Base-by-base conservation (phyloP, 1,284 basidiomycete genomes). In the Mycena sp. region DNA sequence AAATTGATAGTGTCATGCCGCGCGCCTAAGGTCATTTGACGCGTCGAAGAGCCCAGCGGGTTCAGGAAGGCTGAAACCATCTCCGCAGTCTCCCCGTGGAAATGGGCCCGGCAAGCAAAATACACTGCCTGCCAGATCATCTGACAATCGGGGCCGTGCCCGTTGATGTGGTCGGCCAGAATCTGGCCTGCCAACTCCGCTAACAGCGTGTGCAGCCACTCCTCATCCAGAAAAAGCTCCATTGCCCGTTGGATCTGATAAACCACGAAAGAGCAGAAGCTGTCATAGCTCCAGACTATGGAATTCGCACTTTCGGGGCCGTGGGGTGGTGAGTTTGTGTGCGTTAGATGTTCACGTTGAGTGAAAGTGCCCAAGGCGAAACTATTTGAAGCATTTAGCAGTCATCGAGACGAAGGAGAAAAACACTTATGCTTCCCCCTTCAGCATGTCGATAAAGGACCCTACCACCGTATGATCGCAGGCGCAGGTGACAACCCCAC, bases 31-130 rank as follows among this genome's bases (percentile, higher is more conserved):
- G n/a, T n/a, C n/a, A n/a, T n/a, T n/a, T n/a, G n/a, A n/a, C n/a
- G n/a, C n/a, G n/a, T n/a, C n/a, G n/a, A n/a, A n/a, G n/a, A n/a
- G n/a, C n/a, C n/a, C n/a, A n/a, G n/a, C n/a, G n/a, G n/a, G n/a
- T n/a, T n/a, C n/a, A n/a, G n/a, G n/a, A n/a, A n/a, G n/a, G n/a
- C n/a, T n/a, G n/a, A n/a, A n/a, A n/a, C n/a, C n/a, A n/a, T n/a
- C n/a, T n/a, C n/a, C n/a, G n/a, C n/a, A n/a, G n/a, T n/a, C n/a
- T 30, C 51, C 54, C 64, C 4, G 58, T 65, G 58, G 29, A 65
- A 61, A 41, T 65, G 63, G 1, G 46, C 46, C 19, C 51, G 19
- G 37, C 58, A 61, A 14, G 38, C 40, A 21, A 57, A 56, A 28
- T 61, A 65, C 0, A 52, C 46, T 5, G 51, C 52, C 28, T 60